These are phyloP conservation scores for Fusarium sp. DNA, from an alignment of 2,329 filamentous ascomycete genomes.

Conservation along the genomic window DNA sequence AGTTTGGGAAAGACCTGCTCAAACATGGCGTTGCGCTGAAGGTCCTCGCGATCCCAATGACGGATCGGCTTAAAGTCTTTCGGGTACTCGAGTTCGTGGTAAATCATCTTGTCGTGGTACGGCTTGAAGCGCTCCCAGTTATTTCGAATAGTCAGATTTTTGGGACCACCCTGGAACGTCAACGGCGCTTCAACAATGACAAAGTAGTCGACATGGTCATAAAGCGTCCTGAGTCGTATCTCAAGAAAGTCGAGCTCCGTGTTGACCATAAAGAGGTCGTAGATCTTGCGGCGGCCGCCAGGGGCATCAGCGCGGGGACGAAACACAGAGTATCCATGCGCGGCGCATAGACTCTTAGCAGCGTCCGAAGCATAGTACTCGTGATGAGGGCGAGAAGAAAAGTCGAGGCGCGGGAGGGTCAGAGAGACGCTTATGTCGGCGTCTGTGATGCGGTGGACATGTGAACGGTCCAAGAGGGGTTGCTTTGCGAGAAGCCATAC, in stretches of 20 bases:
- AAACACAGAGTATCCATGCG: slow-evolving; percentile 50
- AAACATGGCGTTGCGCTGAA: slow-evolving; percentile 68
- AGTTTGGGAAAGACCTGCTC: slow-evolving; percentile 66
- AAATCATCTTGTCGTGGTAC: slow-evolving; percentile 72
- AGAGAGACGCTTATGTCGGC: slow-evolving; percentile 37
- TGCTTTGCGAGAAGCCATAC: slow-evolving; percentile 32
- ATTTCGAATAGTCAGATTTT: slow-evolving; percentile 65
- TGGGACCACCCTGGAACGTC: slow-evolving; percentile 69
- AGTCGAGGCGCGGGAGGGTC: slow-evolving; percentile 43
- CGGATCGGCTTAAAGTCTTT: slow-evolving; percentile 51
- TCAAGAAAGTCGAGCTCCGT: slow-evolving; percentile 75
- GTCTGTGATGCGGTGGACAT: slow-evolving; percentile 34
- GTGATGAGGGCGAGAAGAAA: slow-evolving; percentile 30
- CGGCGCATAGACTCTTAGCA: slow-evolving; percentile 46
- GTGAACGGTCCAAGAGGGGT: slow-evolving; percentile 30
- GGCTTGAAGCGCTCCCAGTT: slow-evolving; percentile 64
- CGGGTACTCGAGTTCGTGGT: slow-evolving; percentile 64
- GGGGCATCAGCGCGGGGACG: slow-evolving; percentile 31
- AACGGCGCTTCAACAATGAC: slow-evolving; percentile 69
- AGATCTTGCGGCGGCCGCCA: slow-evolving; percentile 48
- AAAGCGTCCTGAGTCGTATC: slow-evolving; percentile 70
- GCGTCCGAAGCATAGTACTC: slow-evolving; percentile 47
- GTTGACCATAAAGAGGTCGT: slow-evolving; percentile 72
- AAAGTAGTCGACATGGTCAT: slow-evolving; percentile 72
- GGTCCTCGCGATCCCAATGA: slow-evolving; percentile 65